Conservation (phyloP, 768 basidiomycete species). For the Boletus vinaceobasis region DNA sequence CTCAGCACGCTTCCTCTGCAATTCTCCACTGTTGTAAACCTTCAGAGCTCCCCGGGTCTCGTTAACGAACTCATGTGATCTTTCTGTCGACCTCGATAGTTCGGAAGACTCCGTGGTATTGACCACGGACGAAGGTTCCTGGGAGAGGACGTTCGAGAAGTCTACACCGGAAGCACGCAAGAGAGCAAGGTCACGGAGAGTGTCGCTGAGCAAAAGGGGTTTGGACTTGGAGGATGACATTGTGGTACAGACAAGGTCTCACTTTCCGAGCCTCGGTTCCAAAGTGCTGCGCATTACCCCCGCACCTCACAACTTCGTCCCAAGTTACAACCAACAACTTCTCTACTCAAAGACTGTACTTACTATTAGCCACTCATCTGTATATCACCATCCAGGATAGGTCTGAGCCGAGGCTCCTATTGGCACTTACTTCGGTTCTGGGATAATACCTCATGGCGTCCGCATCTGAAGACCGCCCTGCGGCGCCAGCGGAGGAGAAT, state of each 20-base stretch:
- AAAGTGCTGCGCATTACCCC: not conserved
- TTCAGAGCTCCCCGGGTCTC: conserved; percentile 55
- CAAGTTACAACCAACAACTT: not conserved
- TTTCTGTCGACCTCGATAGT: conserved; percentile 25
- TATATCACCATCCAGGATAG: not conserved
- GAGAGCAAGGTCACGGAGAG: conserved; percentile 69
- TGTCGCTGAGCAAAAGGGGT: conserved; percentile 53
- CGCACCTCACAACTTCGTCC: not conserved
- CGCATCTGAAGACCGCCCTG: conserved; percentile 6
- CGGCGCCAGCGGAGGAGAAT: not conserved
- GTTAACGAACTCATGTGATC: conserved; percentile 57
- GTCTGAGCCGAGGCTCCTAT: not conserved
- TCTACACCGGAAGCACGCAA: conserved; percentile 57
- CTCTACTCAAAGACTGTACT: not conserved
- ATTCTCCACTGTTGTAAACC: conserved; percentile 41
- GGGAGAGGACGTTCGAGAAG: conserved; percentile 31
- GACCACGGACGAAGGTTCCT: not conserved
- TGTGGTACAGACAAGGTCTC: not conserved
- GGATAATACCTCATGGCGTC: conserved; percentile 13
- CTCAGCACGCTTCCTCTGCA: conserved; percentile 48
- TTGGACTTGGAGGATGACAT: conserved; percentile 33
- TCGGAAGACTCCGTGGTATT: conserved; percentile 10
- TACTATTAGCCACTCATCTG: too few relatives aligned
- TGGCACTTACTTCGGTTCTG: not conserved
- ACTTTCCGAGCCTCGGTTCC: not conserved